These are phyloP conservation scores for Stagonosporopsis rhizophila DNA, from an alignment of 2,329 filamentous ascomycete genomes.

Conservation along the genomic window DNA sequence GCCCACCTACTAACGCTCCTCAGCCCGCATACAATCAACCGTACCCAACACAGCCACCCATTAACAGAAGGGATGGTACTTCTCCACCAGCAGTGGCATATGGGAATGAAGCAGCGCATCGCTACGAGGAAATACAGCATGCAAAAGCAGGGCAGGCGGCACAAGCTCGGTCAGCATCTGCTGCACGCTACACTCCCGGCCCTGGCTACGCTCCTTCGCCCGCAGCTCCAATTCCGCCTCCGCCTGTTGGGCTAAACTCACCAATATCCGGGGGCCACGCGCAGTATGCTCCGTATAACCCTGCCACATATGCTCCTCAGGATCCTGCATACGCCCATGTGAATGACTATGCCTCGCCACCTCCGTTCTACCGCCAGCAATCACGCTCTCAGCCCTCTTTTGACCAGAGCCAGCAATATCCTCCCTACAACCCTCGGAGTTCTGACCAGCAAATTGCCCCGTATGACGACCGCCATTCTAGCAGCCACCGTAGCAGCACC, in stretches of 20 bases:
- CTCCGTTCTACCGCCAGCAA: constrained; percentile 44
- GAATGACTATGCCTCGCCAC: constrained; percentile 39
- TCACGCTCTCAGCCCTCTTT: constrained; percentile 46
- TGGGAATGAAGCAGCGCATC: constrained; percentile 15
- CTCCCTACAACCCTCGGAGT: constrained; percentile 25
- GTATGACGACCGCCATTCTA: constrained; percentile 31
- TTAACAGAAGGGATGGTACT: constrained; percentile 6
- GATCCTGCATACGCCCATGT: constrained; percentile 28
- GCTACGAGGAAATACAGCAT: constrained; percentile 14
- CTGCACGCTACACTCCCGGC: constrained; percentile 42
- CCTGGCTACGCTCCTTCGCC: constrained; percentile 45
- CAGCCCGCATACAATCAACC: constrained; percentile 33
- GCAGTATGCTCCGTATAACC: constrained; percentile 41
- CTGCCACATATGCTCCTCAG: constrained; percentile 37
- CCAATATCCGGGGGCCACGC: constrained; percentile 6
- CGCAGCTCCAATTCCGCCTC: constrained; percentile 30
- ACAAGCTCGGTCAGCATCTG: constrained; percentile 29
- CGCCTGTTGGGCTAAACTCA: constrained; percentile 30
- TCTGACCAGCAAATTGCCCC: constrained; percentile 29
- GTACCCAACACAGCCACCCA: constrained; percentile 8
- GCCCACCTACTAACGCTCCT: constrained; percentile 42
- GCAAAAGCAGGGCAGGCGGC: constrained; percentile 10
- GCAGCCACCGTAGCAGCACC: constrained; percentile 37
- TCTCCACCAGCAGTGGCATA: constrained; percentile 17
- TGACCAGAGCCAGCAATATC: constrained; percentile 25